Evolutionary conservation across 2,329 filamentous ascomycete species (phyloP).

Genomic region (Sordariomycetes sp.): DNA sequence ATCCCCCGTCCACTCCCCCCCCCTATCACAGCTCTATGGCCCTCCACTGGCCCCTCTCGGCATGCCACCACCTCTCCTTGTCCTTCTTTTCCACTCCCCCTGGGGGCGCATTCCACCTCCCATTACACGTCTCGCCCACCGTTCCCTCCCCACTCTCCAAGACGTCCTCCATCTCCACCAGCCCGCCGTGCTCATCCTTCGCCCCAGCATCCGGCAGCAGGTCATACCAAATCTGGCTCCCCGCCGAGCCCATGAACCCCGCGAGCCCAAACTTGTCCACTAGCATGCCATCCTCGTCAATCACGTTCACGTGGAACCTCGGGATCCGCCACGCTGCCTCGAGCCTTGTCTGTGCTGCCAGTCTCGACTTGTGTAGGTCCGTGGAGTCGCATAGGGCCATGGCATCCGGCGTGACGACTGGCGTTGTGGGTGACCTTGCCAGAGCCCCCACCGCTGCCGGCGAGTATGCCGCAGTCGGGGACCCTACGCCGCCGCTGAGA

Average conservation of each 20-base stretch:
- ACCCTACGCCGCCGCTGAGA: conserved; percentile 2
- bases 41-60: conserved; percentile 34
- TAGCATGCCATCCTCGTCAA: conserved; percentile 38
- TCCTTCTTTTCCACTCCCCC: conserved; percentile 25
- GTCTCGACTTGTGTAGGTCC: conserved; percentile 40
- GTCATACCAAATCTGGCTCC: conserved; percentile 48
- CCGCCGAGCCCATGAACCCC: conserved; percentile 50
- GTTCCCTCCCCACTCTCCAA: conserved; percentile 32
- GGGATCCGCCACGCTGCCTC: conserved; percentile 44
- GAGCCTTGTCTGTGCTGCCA: conserved; percentile 55
- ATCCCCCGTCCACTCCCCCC: background rate
- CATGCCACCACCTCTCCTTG: conserved; percentile 40
- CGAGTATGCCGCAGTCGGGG: background rate
- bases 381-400: conserved; percentile 20
- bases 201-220: conserved; percentile 47
- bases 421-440: conserved; percentile 22
- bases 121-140: conserved; percentile 27
- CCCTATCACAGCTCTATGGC: conserved; percentile 10
- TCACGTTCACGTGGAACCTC: conserved; percentile 47
- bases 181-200: conserved; percentile 43
- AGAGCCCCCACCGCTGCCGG: conserved; percentile 6
- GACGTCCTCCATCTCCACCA: conserved; percentile 41
- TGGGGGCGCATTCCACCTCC: conserved; percentile 32
- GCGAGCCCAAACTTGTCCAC: conserved; percentile 44
- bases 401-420: conserved; percentile 15